Conservation (phyloP, 148 eudicot genomes). For the Nyssa sinensis region DNA sequence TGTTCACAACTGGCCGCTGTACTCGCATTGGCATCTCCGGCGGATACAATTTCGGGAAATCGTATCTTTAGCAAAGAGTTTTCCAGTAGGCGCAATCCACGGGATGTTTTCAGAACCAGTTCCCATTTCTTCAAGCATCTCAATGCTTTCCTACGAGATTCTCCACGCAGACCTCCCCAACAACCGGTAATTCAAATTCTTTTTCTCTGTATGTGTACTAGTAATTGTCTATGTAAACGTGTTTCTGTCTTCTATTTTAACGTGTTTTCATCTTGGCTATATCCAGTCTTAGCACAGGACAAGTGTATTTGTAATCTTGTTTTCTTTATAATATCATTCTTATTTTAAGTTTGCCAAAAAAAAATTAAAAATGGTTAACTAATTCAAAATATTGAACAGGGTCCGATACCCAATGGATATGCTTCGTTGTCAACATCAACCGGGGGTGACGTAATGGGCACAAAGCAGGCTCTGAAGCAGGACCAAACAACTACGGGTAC, state of each 20-base stretch:
- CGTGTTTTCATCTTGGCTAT: not conserved
- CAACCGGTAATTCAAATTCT: slow-evolving; percentile 19
- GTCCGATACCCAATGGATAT: slow-evolving; percentile 45
- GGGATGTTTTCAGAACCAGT: slow-evolving; percentile 16
- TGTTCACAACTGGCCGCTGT: slow-evolving; percentile 13
- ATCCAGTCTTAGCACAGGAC: too few relatives aligned
- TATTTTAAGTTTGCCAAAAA: too few relatives aligned
- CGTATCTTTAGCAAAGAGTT: not conserved
- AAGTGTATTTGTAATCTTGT: too few relatives aligned
- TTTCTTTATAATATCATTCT: too few relatives aligned
- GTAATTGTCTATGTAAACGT: not conserved
- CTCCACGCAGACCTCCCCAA: slow-evolving; percentile 27
- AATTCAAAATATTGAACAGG: slow-evolving; percentile 29
- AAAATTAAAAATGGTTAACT: too few relatives aligned
- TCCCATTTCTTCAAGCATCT: slow-evolving; percentile 23
- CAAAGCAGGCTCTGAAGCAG: slow-evolving; percentile 42
- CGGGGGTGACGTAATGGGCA: slow-evolving; percentile 31
- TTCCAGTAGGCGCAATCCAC: slow-evolving; percentile 6
- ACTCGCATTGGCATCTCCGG: too few relatives aligned
- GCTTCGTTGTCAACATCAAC: slow-evolving; percentile 56
- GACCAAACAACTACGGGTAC: slow-evolving; percentile 26
- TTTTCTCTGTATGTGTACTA: too few relatives aligned
- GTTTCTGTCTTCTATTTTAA: not conserved
- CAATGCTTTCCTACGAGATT: slow-evolving; percentile 44
- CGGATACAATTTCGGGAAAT: not conserved